Conservation (phyloP, 2,329 filamentous ascomycete genomes). For the Pseudocercospora vitis region DNA sequence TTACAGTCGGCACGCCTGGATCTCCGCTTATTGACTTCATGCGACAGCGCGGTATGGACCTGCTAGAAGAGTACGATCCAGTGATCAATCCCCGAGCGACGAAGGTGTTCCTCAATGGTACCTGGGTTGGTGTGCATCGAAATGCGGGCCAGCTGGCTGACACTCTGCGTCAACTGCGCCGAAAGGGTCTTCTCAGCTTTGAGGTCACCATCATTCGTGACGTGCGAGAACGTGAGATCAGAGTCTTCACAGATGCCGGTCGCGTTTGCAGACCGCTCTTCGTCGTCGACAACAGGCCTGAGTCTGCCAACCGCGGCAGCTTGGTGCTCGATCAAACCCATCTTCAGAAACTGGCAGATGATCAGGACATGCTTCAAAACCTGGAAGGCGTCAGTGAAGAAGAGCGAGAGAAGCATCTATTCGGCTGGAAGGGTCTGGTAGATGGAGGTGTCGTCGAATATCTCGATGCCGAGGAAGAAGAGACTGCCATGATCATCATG, state of each 20-base stretch:
- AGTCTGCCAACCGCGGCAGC: constrained; percentile 71
- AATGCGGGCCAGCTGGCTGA: constrained; percentile 83
- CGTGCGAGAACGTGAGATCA: constrained; percentile 96
- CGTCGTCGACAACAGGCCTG: constrained; percentile 81
- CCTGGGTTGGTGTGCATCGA: constrained; percentile 94
- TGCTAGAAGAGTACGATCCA: constrained; percentile 82
- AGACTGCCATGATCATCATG: constrained; percentile 99
- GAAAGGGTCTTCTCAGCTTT: constrained; percentile 79
- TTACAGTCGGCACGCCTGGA: constrained; percentile 89
- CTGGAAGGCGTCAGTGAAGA: constrained; percentile 55
- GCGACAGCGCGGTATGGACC: constrained; percentile 92
- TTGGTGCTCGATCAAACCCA: constrained; percentile 84
- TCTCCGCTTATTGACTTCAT: constrained; percentile 93
- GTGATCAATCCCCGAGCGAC: constrained; percentile 79
- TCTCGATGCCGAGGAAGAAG: constrained; percentile 95
- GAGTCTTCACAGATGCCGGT: constrained; percentile 95
- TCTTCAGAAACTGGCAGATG: constrained; percentile 71
- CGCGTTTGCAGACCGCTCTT: constrained; percentile 92
- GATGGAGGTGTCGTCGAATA: constrained; percentile 88
- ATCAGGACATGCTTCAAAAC: constrained; percentile 56
- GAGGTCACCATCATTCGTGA: constrained; percentile 95
- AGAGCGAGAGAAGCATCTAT: constrained; percentile 61
- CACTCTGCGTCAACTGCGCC: constrained; percentile 40
- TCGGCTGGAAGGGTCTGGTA: constrained; percentile 86
- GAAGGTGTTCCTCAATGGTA: constrained; percentile 97